Base-by-base conservation (phyloP, 805 yeast species). In the Candida ipomoeae region DNA sequence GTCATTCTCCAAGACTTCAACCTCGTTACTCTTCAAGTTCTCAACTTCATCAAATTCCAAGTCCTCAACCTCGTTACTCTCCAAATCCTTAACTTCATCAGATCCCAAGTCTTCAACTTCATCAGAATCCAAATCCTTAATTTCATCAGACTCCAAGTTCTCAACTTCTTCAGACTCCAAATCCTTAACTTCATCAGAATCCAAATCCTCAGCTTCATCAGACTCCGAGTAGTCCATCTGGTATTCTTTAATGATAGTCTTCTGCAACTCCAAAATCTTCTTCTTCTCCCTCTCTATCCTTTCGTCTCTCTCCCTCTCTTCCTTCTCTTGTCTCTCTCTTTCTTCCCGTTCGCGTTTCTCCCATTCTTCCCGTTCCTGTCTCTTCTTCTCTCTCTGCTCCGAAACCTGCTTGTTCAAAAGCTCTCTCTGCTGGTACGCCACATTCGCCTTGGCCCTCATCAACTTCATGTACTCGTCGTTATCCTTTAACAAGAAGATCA, bases 401-500 rank as follows among this genome's bases (percentile, higher is more conserved):
- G 36, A 48, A 4, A 36, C 49, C 32, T 43, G 39, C 48, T 31
- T 48, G 3, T 54, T 49, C 52, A 55, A 52, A 2, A 54, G 53
- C 53, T 73, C 77, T 46, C 78, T 57, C 50, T 62, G 53, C 54
- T 74, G 78, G 50, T 69, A 71, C 3, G 76, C 75, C 7, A 74
- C 65, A 48, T 74, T 74, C 6, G 77, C 78, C 56, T 68, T 63
- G 20, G 78, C 78, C 41, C 78, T 59, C 29, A 70, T 66, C 49
- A 73, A 55, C 51, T 62, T 55, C 46, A 54, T 49, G 41, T 52
- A 55, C 35, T 81, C 83, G 15, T 81, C 83, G 48, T 83, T 78
- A 59, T 87, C 94, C 42, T 79, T 74, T 31, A 77, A 61, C 44
- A 86, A 62, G 14, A 79, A 68, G 40, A 71, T 69, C 45, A 84